Base-by-base conservation (phyloP, 495 filamentous ascomycete genomes). In the Chlorociboria aeruginascens region DNA sequence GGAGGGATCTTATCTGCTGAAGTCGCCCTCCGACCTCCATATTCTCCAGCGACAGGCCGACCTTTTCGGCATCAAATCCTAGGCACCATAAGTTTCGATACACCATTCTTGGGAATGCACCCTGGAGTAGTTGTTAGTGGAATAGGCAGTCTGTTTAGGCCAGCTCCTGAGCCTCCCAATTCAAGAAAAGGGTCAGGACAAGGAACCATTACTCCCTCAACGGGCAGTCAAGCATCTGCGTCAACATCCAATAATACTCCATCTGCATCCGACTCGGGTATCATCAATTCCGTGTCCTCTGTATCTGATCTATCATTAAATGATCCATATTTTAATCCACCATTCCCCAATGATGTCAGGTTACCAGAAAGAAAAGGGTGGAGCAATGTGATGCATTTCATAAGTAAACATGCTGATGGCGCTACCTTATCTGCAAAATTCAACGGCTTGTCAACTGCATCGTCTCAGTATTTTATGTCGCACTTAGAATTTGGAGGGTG, bases 61-160 rank as follows among this genome's bases (percentile, higher is more conserved):
- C 69, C 69, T 13, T 72, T 81, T 45, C 73, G 76, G n/a, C 88
- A 95, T 66, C 74, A 78, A 3, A 86, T 95, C 14, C 59, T 96
- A 11, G 90, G 90, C 0, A 79, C 78, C 1, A 68, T 96, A n/a
- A 83, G 81, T 43, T 82, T 94, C 46, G 90, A 97, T 63, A 82
- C 82, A 0, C 90, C 90, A 0, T 82, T 92, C 39, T 69, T 95
- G 2, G 90, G 90, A 0, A 81, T 97, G 51, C 88, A 97, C 63
- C 88, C 89, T 0, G 85, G 89, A 1, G 78, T 97, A 16, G 76
- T 97, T 11, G 72, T 79, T 3, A 82, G 83, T 14, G 89, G 89
- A 2, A 74, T 95, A 16, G 69, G 76, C 3, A 88, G 85, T 55
- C 67, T 93, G 8, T 89, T 95, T 59, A 74, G 74, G 14, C 72